Conservation (phyloP, 805 yeast species). For the Candida dajiaensis region DNA sequence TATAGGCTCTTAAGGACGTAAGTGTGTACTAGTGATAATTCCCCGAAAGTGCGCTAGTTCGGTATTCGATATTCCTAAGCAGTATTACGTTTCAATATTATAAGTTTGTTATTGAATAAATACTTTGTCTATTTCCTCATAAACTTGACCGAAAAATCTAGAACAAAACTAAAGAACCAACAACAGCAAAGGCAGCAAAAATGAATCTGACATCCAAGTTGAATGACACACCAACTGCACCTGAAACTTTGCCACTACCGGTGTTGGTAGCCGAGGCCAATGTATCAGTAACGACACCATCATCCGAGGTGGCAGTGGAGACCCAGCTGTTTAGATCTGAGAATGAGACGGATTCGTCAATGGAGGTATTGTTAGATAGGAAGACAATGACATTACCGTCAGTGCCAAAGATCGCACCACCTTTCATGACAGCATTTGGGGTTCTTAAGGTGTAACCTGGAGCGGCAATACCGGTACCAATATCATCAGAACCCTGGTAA, state of each 20-base stretch:
- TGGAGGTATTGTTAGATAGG: constrained; percentile 45
- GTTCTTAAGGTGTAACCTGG: constrained; percentile 54
- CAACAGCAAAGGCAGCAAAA: constrained; percentile 18
- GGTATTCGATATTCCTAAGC: too few species aligned
- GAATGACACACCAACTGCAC: constrained; percentile 5
- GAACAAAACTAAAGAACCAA: constrained; percentile 11
- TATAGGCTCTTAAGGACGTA: too few species aligned
- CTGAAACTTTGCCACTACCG: constrained; percentile 25
- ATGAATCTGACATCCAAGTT: constrained; percentile 16
- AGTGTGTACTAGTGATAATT: too few species aligned
- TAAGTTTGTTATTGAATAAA: too few species aligned
- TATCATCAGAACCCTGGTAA: constrained; percentile 63
- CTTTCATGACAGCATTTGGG: constrained; percentile 45
- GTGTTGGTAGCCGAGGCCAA: constrained; percentile 32
- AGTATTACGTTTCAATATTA: too few species aligned
- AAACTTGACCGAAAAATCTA: background rate
- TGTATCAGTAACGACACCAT: constrained; percentile 26
- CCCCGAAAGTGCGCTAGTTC: too few species aligned
- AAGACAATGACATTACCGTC: constrained; percentile 59
- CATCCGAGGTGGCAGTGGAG: constrained; percentile 23
- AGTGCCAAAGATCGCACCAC: constrained; percentile 66
- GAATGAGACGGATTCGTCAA: constrained; percentile 40
- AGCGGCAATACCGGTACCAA: constrained; percentile 54
- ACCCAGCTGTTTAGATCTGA: constrained; percentile 43
- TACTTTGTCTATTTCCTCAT: too few species aligned